Evolutionary conservation across 1,139 yeast genomes (phyloP).

Genomic region (Kurtzmaniella quercitrusa): DNA sequence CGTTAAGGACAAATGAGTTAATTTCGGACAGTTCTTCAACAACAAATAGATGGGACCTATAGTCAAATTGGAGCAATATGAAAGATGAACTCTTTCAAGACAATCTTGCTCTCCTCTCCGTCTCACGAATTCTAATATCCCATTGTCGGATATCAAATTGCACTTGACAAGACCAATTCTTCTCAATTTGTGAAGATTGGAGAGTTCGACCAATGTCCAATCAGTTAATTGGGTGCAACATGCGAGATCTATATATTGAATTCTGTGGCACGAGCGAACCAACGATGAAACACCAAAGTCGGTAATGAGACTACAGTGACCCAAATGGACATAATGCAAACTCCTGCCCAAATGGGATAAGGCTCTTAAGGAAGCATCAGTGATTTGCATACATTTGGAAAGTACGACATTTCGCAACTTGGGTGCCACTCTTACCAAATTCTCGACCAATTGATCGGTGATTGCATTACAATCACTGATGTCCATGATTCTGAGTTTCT

Average conservation of each 20-base stretch:
- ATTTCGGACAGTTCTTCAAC: constrained; percentile 74
- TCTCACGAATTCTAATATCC: constrained; percentile 73
- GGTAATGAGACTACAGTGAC: constrained; percentile 89
- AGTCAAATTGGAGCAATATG: constrained; percentile 82
- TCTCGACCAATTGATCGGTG: constrained; percentile 75
- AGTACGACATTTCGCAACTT: constrained; percentile 81
- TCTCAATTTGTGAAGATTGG: constrained; percentile 74
- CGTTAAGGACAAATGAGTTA: constrained; percentile 84
- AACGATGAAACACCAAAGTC: constrained; percentile 80
- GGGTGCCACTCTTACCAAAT: constrained; percentile 74
- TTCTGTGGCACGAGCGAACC: constrained; percentile 75
- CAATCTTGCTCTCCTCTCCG: constrained; percentile 71
- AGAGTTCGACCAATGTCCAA: constrained; percentile 72
- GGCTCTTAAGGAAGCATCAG: constrained; percentile 76
- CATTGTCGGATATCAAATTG: constrained; percentile 80
- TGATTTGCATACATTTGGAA: constrained; percentile 84
- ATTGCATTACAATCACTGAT: constrained; percentile 81
- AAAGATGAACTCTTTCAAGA: constrained; percentile 86
- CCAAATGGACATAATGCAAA: constrained; percentile 86
- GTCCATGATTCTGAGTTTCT: constrained; percentile 71
- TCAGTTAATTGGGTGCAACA: constrained; percentile 91
- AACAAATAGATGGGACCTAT: constrained; percentile 68
- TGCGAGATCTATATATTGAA: constrained; percentile 92
- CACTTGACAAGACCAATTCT: constrained; percentile 95
- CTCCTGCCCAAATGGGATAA: constrained; percentile 73